Conservation (phyloP, 2,329 filamentous ascomycete species). For the Alternaria brassicae region DNA sequence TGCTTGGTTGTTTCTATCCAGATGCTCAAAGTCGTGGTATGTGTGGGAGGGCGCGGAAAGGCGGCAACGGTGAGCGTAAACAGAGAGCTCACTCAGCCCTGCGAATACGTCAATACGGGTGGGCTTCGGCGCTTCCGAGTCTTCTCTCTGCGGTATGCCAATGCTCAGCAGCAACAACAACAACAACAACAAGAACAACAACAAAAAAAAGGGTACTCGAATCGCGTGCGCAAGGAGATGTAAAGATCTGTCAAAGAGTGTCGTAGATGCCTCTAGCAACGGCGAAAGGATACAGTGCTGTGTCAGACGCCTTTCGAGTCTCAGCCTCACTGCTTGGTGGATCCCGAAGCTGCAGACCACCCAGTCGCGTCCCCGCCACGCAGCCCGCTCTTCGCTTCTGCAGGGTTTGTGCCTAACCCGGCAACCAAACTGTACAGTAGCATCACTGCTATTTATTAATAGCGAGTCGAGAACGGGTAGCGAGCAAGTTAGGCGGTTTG, state of each 20-base stretch:
- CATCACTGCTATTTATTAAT: constrained; percentile 13
- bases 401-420: constrained; percentile 14
- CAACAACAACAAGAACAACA: neutral
- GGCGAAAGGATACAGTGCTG: neutral
- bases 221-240: neutral
- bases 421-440: constrained; percentile 9
- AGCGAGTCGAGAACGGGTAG: constrained; percentile 1
- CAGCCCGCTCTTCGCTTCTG: constrained; percentile 7
- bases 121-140: neutral
- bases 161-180: neutral
- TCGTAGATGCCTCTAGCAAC: neutral
- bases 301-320: constrained; percentile 14
- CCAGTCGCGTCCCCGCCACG: constrained; percentile 17
- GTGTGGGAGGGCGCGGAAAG: constrained; percentile 1
- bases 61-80: constrained; percentile 1
- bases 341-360: constrained; percentile 8
- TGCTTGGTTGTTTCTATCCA: neutral
- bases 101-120: constrained; percentile 1
- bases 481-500: neutral
- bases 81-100: constrained; percentile 1
- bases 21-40: neutral
- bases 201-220: neutral
- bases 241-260: neutral
- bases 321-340: constrained; percentile 25
- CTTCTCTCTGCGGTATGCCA: neutral